phyloP scores from a whole-genome alignment of 495 filamentous ascomycete genomes.

The Neurospora sp. region DNA sequence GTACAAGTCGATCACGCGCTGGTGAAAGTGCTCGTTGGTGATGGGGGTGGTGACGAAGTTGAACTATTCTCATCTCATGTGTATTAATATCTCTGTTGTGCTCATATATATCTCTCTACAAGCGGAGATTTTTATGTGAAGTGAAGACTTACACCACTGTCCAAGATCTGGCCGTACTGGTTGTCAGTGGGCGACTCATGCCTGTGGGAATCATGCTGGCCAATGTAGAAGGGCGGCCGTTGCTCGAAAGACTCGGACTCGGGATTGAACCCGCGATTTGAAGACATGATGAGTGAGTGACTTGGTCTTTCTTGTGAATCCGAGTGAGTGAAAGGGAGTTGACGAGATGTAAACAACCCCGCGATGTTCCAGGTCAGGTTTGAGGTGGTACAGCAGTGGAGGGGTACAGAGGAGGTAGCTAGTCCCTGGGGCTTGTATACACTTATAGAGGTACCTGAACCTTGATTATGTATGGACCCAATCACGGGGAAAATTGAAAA shows the following conservation, averaged over 20 bases:
- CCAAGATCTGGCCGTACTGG: constrained; percentile 58
- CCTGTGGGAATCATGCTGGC: constrained; percentile 70
- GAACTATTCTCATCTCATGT: constrained; percentile 48
- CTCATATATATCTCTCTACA: background rate
- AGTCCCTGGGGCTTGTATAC: background rate
- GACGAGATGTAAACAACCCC: background rate
- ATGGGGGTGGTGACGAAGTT: constrained; percentile 85
- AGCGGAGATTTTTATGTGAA: background rate
- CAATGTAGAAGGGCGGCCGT: constrained; percentile 62
- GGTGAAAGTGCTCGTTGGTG: constrained; percentile 73
- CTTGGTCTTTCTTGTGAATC: background rate
- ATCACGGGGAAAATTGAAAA: background rate
- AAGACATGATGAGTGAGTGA: constrained; percentile 10
- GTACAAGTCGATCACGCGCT: constrained; percentile 55
- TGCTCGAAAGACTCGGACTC: constrained; percentile 39
- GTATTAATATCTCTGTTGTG: constrained; percentile 5
- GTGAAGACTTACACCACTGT: constrained; percentile 41
- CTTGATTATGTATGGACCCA: background rate
- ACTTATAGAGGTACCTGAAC: background rate
- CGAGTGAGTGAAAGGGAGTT: background rate
- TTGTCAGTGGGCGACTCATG: constrained; percentile 47
- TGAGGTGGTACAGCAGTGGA: background rate
- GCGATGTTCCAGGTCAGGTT: background rate
- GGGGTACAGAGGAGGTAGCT: background rate
- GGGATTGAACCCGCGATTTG: constrained; percentile 21